phyloP scores from a whole-genome alignment of 192 early-diverging fungal species.

The Coemansia sp. region DNA sequence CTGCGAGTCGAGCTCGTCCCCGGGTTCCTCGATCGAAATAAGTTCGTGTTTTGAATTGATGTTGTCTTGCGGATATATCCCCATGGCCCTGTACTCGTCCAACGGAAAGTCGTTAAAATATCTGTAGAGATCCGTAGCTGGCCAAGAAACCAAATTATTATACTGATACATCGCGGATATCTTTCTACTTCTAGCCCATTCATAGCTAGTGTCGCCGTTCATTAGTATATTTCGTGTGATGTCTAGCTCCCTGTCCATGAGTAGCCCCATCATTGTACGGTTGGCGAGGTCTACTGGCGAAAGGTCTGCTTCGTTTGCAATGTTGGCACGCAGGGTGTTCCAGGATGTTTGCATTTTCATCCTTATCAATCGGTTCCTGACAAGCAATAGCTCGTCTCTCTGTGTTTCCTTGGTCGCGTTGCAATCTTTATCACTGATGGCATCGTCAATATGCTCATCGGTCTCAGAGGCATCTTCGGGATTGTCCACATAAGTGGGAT shows the following conservation, averaged over 20 bases:
- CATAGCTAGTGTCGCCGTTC: conserved; percentile 7
- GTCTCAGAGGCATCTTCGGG: background rate
- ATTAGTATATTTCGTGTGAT: conserved; percentile 26
- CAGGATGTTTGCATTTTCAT: background rate
- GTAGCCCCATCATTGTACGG: conserved; percentile 25
- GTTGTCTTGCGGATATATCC: conserved; percentile 9
- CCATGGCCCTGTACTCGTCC: conserved; percentile 8
- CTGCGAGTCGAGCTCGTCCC: conserved; percentile 26
- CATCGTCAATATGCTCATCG: background rate
- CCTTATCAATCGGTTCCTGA: background rate
- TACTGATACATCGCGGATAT: background rate
- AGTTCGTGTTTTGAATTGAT: background rate
- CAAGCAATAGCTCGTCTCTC: background rate
- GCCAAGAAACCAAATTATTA: conserved; percentile 18
- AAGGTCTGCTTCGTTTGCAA: conserved; percentile 1
- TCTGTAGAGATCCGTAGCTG: conserved; percentile 13
- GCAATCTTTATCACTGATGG: background rate
- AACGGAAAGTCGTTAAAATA: conserved; percentile 11
- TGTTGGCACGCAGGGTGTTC: background rate
- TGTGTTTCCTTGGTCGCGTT: background rate
- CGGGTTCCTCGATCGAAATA: conserved; percentile 36
- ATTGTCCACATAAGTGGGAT: background rate
- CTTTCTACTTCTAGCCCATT: background rate
- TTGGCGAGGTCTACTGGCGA: conserved; percentile 5
- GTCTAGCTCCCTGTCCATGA: conserved; percentile 16